These are phyloP conservation scores for Psidium guajava DNA, from an alignment of 345 rosid species.

Conservation along the genomic window DNA sequence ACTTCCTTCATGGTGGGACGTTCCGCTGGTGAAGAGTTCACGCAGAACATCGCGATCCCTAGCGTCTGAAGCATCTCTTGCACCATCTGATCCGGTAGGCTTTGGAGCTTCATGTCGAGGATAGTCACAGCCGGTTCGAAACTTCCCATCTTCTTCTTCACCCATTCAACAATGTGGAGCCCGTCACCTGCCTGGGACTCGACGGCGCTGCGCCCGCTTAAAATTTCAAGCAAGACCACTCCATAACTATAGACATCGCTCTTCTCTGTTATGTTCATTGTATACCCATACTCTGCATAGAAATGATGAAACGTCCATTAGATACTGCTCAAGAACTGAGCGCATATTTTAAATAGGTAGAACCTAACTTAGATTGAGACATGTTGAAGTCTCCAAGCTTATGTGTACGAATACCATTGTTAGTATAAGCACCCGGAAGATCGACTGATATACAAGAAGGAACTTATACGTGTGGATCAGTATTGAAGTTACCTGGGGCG, in stretches of 20 bases:
- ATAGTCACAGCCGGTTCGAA: conserved; percentile 70
- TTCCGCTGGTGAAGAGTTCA: conserved; percentile 74
- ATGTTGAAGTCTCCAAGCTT: not conserved
- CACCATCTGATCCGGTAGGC: conserved; percentile 80
- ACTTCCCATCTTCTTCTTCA: conserved; percentile 95
- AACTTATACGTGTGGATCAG: not conserved
- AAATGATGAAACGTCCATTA: not conserved
- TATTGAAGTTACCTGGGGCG: conserved; percentile 66
- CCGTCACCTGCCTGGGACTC: conserved; percentile 63
- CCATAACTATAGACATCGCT: conserved; percentile 94
- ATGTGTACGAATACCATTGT: not conserved
- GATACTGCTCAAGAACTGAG: not conserved
- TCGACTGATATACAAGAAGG: not conserved
- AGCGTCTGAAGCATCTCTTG: conserved; percentile 95
- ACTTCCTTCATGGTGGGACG: conserved; percentile 97
- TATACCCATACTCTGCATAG: conserved; percentile 83
- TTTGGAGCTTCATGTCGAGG: conserved; percentile 70
- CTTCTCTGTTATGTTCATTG: conserved; percentile 91
- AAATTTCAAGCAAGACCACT: conserved; percentile 79
- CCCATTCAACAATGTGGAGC: conserved; percentile 91
- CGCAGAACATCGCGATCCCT: conserved; percentile 93
- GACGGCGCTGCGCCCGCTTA: conserved; percentile 78
- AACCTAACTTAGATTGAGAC: not conserved
- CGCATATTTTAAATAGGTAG: not conserved
- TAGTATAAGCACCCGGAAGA: not conserved